Evolutionary conservation across 2,329 filamentous ascomycete genomes (phyloP).

Genomic region (Aspergillus sp.): DNA sequence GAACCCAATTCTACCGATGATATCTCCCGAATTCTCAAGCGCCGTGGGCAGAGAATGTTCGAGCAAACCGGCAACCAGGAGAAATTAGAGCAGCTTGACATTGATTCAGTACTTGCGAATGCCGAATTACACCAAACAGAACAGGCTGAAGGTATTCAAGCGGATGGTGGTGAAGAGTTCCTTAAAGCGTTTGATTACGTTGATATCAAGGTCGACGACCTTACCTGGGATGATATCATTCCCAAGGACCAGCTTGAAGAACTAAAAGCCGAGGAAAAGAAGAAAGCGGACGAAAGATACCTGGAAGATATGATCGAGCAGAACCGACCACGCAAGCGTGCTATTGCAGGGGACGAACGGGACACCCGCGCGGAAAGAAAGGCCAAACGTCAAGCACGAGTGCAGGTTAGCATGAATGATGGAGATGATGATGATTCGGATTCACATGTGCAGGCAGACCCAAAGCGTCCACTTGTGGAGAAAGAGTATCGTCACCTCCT

Average conservation of each 20-base stretch:
- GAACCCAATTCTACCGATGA: conserved; percentile 91
- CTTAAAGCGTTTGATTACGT: conserved; percentile 88
- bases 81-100: conserved; percentile 94
- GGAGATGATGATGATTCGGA: conserved; percentile 74
- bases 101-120: conserved; percentile 94
- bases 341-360: conserved; percentile 57
- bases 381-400: conserved; percentile 69
- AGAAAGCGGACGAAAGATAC: conserved; percentile 78
- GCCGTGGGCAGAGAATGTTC: conserved; percentile 98
- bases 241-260: conserved; percentile 87
- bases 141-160: conserved; percentile 89
- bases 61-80: conserved; percentile 96
- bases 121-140: conserved; percentile 97
- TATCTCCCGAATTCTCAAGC: conserved; percentile 94
- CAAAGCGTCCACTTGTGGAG: conserved; percentile 83
- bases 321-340: conserved; percentile 74
- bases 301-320: conserved; percentile 79
- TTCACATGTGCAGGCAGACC: conserved; percentile 66
- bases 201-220: conserved; percentile 88
- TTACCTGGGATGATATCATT: conserved; percentile 98
- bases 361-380: conserved; percentile 62
- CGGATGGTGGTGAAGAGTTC: conserved; percentile 95
- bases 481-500: conserved; percentile 93
- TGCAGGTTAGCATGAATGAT: conserved; percentile 63
- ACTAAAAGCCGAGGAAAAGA: conserved; percentile 86